Base-by-base conservation (phyloP, 2,329 filamentous ascomycete species). In the Dactylellina sp. region DNA sequence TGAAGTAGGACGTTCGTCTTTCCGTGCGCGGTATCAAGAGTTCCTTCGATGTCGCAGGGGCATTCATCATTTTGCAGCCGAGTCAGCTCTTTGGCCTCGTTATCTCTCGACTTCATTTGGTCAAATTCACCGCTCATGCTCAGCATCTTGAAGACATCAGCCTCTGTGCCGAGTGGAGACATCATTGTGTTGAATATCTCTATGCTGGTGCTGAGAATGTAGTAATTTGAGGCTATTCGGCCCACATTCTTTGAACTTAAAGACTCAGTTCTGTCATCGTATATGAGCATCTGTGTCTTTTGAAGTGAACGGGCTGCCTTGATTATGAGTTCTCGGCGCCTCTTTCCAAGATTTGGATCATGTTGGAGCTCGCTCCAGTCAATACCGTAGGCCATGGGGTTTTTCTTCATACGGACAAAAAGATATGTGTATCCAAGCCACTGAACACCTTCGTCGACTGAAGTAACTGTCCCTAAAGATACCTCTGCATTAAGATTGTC, bases 401-500 rank as follows among this genome's bases (percentile, higher is more conserved):
- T 97, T 71, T 91, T 88, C 80, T 91, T 89, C 95, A 99, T 99
- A 40, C 95, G 90, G 40, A 99, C 94, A 80, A 97, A 99, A 0
- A 99, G 85, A 79, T 98, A 99, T 0, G 94, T 97, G 80, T 99
- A 99, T 12, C 96, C 94, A 32, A 99, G 89, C 95, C 95, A 99
- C 76, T 96, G 92, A 0, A 97, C 93, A 0, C 92, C 95, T 82
- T 99, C 96, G 1, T 89, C 85, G 1, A 99, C 91, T 0, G 94
- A 97, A 0, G 94, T 98, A 16, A 99, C 96, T 0, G 96, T 99
- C 0, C 95, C 95, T 7, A 99, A 82, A 0, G 93, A 88, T 76
- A 99, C 93, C 80, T 99, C 95, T 0, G 95, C 95, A 77, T 99
- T 99, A 71, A 99, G 83, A 77, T 99, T 99, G 81, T 99, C 95